A percentile compares a stretch with the other conserved stretches of the same genome.
Evolutionary conservation across 768 basidiomycete species (phyloP).

Genomic region (Lentinula lateritia): DNA sequence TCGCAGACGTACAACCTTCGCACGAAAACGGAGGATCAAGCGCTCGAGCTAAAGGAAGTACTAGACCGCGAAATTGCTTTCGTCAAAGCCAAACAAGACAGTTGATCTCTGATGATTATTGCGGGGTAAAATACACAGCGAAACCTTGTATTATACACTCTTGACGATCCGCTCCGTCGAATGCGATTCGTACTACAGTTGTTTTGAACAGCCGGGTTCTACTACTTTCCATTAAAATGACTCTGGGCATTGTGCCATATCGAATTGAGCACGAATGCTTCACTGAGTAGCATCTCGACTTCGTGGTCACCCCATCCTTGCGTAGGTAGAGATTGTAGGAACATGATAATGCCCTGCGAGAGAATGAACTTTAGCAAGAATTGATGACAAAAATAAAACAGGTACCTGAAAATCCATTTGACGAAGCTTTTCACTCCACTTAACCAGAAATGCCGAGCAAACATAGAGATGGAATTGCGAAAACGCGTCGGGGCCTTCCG

Average conservation of each 20-base stretch:
- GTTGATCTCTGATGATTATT: conserved; percentile 9
- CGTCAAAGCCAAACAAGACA: conserved; percentile 33
- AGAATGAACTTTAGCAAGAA: background rate
- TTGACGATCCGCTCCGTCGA: background rate
- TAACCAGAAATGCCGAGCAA: conserved; percentile 93
- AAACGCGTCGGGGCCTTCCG: conserved; percentile 96
- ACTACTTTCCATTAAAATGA: conserved; percentile 63
- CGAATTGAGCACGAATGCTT: conserved; percentile 91
- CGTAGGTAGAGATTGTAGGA: conserved; percentile 87
- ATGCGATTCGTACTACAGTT: background rate
- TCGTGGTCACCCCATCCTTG: conserved; percentile 95
- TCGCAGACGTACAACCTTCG: conserved; percentile 60
- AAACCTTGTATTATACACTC: conserved; percentile 1
- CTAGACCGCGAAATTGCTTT: conserved; percentile 59
- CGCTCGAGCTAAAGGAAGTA: conserved; percentile 48
- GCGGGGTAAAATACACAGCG: conserved; percentile 2
- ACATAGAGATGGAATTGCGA: conserved; percentile 99
- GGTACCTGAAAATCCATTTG: conserved; percentile 98
- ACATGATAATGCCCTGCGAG: conserved; percentile 94
- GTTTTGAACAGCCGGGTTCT: background rate
- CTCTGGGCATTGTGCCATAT: conserved; percentile 93
- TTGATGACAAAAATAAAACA: conserved; percentile 1
- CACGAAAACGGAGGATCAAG: conserved; percentile 53
- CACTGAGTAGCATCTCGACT: conserved; percentile 89
- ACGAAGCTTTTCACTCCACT: conserved; percentile 89